Evolutionary conservation across 1,284 basidiomycete species (phyloP).

Genomic region (Ustilago crameri): DNA sequence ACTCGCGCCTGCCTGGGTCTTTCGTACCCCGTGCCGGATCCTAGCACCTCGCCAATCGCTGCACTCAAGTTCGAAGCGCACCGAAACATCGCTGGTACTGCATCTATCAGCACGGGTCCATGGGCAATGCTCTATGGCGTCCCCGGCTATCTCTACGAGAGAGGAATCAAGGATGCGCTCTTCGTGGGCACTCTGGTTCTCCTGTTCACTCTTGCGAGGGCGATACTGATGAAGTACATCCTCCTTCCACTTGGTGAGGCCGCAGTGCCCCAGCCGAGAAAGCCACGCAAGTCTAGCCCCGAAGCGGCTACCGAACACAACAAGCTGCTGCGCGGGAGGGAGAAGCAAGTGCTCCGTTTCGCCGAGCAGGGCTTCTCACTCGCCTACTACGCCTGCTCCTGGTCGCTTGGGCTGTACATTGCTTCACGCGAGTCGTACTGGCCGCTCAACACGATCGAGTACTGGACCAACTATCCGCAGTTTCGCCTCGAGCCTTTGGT

Average conservation of each 20-base stretch:
- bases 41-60: conserved; percentile 31
- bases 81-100: conserved; percentile 7
- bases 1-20: conserved; percentile 55
- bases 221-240: conserved; percentile 50
- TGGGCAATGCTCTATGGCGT: conserved; percentile 46
- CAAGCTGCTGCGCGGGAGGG: conserved; percentile 65
- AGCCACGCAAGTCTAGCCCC: conserved; percentile 26
- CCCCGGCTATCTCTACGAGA: conserved; percentile 45
- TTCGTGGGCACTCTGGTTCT: conserved; percentile 60
- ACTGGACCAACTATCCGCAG: conserved; percentile 88
- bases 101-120: conserved; percentile 17
- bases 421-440: conserved; percentile 78
- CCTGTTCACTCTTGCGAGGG: conserved; percentile 54
- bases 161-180: conserved; percentile 52
- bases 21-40: conserved; percentile 48
- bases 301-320: conserved; percentile 22
- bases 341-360: conserved; percentile 83
- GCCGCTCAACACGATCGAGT: conserved; percentile 75
- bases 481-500: conserved; percentile 76
- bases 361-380: conserved; percentile 94
- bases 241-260: conserved; percentile 54
- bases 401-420: conserved; percentile 82
- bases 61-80: conserved; percentile 26
- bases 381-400: conserved; percentile 81
- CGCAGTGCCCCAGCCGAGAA: conserved; percentile 28